Base-by-base conservation (phyloP, 2,329 filamentous ascomycete genomes). In the Fusarium zealandicum region DNA sequence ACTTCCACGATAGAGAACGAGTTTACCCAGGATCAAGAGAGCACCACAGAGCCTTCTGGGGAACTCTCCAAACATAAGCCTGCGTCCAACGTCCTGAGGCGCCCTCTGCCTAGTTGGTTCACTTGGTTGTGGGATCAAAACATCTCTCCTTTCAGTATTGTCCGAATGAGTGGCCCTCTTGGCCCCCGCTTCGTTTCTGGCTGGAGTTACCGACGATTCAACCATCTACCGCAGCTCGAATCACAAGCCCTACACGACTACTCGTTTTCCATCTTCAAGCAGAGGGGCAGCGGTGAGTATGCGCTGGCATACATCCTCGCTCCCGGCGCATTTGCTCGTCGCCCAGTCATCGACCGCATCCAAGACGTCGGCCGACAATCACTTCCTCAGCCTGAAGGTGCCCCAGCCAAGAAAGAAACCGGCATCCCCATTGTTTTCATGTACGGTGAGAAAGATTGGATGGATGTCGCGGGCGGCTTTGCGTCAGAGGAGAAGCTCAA, bases 371-470 rank as follows among this genome's bases (percentile, higher is more conserved):
- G 93, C 2, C 82, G 93, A n/a, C 90, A 96, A 71, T 62, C 74
- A 6, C 72, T 83, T 54, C 65, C 67, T 41, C 66, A 67, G 3
- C 51, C 69, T 6, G 62, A 70, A 7, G 65, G 66, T 18, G 59
- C 54, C 7, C 55, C 61, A 9, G 51, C 64, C 13, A 51, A 66
- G 33, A 74, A 71, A 51, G 83, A 86, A 65, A 89, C 82, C 0
- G 92, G 93, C 1, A 80, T 92, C 42, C 93, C 95, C 0, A 80
- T 98, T 27, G 83, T 98, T 8, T 84, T 99, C 71, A 93, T 98
- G 90, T 99, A 99, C 70, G 95, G 95, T 59, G 93, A 98, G 67
- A 88, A 95, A 69, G 95, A 99, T 78, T 99, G 95, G 95, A 99
- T 99, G 95, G 95, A 99, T 64, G 87, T 95, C 8, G 86, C 86